These are phyloP conservation scores for Ophiostoma piceae DNA, from an alignment of 2,329 filamentous ascomycete genomes.

Conservation along the genomic window DNA sequence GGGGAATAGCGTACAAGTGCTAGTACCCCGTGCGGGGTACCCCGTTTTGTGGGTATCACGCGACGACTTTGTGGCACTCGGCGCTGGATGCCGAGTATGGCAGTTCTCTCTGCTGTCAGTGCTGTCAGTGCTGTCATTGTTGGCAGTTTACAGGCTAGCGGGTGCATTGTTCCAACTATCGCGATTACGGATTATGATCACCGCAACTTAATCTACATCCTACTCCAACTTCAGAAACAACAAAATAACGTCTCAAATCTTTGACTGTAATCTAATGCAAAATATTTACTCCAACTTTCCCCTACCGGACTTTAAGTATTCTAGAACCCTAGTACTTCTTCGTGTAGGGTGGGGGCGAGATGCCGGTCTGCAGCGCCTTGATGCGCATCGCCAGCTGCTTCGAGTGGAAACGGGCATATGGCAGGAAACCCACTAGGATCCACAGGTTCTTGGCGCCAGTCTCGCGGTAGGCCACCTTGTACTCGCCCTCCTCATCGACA, in stretches of 20 bases:
- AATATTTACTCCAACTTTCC: neutral
- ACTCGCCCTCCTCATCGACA: conserved; percentile 45
- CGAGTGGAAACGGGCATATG: conserved; percentile 35
- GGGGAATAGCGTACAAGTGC: neutral
- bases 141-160: no score
- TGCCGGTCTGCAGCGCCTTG: conserved; percentile 30
- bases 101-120: no score
- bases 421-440: conserved; percentile 37
- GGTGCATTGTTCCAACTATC: no score
- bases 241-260: neutral
- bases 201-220: neutral
- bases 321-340: neutral
- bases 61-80: neutral
- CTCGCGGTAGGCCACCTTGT: conserved; percentile 34
- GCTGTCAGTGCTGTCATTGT: no score
- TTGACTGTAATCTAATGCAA: neutral
- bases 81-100: neutral
- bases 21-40: neutral
- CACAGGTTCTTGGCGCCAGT: conserved; percentile 36
- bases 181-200: neutral
- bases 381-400: conserved; percentile 35
- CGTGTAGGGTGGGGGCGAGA: conserved; percentile 25
- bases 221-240: neutral
- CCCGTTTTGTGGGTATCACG: neutral
- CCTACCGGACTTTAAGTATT: no score